phyloP scores from a whole-genome alignment of 2,329 filamentous ascomycete species.

The Fusarium fracticaudum region DNA sequence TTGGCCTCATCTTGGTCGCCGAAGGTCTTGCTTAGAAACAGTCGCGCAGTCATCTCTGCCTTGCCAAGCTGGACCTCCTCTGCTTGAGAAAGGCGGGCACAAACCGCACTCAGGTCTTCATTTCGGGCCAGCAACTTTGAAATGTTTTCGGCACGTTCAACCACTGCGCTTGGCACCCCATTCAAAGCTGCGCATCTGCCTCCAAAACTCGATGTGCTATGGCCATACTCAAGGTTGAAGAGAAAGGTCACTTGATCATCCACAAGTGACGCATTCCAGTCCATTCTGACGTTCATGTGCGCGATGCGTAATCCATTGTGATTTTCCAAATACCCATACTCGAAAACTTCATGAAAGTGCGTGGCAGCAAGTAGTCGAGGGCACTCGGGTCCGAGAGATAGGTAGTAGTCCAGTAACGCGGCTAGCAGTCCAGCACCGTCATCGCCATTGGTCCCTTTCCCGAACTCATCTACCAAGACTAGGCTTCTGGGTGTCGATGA shows the following conservation, averaged over 20 bases:
- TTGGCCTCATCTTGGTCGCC: background rate
- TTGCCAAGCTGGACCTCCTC: conserved; percentile 74
- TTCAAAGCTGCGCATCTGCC: conserved; percentile 87
- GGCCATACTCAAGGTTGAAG: conserved; percentile 74
- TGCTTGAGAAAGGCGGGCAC: conserved; percentile 69
- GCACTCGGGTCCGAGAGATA: conserved; percentile 53
- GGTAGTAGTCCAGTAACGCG: conserved; percentile 67
- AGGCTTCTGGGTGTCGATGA: conserved; percentile 81
- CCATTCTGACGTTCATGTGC: conserved; percentile 76
- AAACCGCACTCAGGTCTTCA: conserved; percentile 79
- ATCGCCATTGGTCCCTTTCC: conserved; percentile 68
- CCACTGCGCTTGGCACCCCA: conserved; percentile 76
- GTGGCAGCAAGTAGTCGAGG: conserved; percentile 71
- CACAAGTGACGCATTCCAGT: conserved; percentile 58
- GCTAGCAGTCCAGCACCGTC: conserved; percentile 69
- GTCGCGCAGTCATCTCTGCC: conserved; percentile 70
- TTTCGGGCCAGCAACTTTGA: conserved; percentile 73
- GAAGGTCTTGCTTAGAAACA: conserved; percentile 58
- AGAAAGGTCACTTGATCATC: conserved; percentile 77
- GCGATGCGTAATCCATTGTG: conserved; percentile 65
- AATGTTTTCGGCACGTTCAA: conserved; percentile 80
- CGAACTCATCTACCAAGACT: conserved; percentile 92
- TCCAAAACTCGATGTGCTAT: conserved; percentile 84
- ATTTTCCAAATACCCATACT: conserved; percentile 65
- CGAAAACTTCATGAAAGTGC: conserved; percentile 78